Conservation (phyloP, 2,329 filamentous ascomycete species). For the Arthrinium puccinioides region DNA sequence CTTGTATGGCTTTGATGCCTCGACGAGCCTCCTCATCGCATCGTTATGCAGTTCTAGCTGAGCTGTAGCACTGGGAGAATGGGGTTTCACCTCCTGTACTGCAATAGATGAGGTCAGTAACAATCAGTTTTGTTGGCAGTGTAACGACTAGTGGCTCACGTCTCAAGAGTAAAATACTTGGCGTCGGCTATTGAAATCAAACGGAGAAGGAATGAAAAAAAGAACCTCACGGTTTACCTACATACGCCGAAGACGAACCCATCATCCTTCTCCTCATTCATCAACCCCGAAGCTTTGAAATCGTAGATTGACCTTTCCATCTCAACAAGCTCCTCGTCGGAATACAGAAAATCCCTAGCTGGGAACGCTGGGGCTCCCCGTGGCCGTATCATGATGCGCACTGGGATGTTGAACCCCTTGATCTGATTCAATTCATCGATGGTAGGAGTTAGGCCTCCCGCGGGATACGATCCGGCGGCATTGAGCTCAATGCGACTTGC, state of each 20-base stretch:
- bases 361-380: slow-evolving; percentile 24
- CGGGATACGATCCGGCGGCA: slow-evolving; percentile 38
- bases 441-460: slow-evolving; percentile 44
- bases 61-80: background rate
- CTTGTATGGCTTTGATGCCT: slow-evolving; percentile 30
- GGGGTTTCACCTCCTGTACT: no score
- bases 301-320: slow-evolving; percentile 34
- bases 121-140: no score
- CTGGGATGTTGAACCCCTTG: slow-evolving; percentile 25
- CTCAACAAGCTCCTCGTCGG: slow-evolving; percentile 28
- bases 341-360: slow-evolving; percentile 39
- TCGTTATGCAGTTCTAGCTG: slow-evolving; percentile 28
- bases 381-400: slow-evolving; percentile 51
- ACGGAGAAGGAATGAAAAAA: no score
- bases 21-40: slow-evolving; percentile 32
- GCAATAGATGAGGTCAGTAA: no score
- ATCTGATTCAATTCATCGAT: slow-evolving; percentile 26
- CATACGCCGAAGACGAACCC: slow-evolving; percentile 51
- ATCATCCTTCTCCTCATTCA: slow-evolving; percentile 36
- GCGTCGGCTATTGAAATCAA: no score
- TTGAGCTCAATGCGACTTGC: slow-evolving; percentile 49
- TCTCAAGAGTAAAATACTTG: no score
- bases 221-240: background rate
- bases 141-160: no score
- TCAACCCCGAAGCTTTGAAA: slow-evolving; percentile 28